Conservation (phyloP, 108 stramenopile genomes). For the Skeletonema potamos region DNA sequence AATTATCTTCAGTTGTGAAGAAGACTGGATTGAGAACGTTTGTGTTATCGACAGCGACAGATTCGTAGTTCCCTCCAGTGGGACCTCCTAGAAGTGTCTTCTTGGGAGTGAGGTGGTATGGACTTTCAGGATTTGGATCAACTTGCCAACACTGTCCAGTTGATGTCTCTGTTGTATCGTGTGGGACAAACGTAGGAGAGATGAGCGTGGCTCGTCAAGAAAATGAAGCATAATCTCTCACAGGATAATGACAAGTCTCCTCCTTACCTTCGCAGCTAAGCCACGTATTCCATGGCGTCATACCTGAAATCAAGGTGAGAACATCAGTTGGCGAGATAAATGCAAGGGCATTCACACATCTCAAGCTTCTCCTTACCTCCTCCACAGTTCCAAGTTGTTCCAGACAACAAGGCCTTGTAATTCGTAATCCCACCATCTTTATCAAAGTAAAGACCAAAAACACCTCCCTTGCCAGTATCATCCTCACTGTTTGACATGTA, state of each 20-base stretch:
- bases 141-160: slow-evolving; percentile 36
- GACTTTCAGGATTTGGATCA: slow-evolving; percentile 15
- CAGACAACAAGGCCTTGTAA: slow-evolving; percentile 26
- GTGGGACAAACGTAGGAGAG: not conserved
- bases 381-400: slow-evolving; percentile 52
- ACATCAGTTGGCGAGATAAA: too few species aligned
- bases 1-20: slow-evolving; percentile 58
- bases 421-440: slow-evolving; percentile 33
- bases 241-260: too few species aligned
- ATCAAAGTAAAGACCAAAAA: slow-evolving; percentile 44
- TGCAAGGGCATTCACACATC: too few species aligned
- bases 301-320: too few species aligned
- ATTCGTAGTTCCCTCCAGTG: slow-evolving; percentile 36
- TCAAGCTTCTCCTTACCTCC: slow-evolving; percentile 38
- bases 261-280: slow-evolving; percentile 34
- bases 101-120: not conserved
- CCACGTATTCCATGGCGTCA: slow-evolving; percentile 60
- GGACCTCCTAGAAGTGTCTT: slow-evolving; percentile 7
- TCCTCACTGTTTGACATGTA: slow-evolving; percentile 63
- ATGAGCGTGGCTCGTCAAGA: not conserved
- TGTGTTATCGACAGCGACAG: slow-evolving; percentile 38
- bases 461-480: slow-evolving; percentile 33
- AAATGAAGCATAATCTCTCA: not conserved
- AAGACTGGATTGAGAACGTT: slow-evolving; percentile 10
- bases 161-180: slow-evolving; percentile 8